Conservation (phyloP, 1,284 basidiomycete species). For the Irpex rosettiformis region DNA sequence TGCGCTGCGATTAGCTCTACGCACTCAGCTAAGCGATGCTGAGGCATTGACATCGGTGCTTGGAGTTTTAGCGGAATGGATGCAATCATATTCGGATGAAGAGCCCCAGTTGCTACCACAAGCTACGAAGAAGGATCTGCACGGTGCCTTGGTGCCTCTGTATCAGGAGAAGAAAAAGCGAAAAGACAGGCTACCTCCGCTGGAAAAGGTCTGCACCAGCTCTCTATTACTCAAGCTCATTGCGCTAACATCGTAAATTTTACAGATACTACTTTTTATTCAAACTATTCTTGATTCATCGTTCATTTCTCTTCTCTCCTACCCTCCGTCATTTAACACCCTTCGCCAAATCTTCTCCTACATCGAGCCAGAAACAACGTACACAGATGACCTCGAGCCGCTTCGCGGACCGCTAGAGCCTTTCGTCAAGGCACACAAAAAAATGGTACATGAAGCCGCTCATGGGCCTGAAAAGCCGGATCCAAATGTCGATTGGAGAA, state of each 20-base stretch:
- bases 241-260: neutral
- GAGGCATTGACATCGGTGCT: slow-evolving; percentile 51
- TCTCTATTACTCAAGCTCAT: no score
- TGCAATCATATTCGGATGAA: slow-evolving; percentile 39
- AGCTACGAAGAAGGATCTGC: slow-evolving; percentile 28
- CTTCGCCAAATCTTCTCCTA: slow-evolving; percentile 46
- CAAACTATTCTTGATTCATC: slow-evolving; percentile 65
- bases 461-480: slow-evolving; percentile 26
- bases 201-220: slow-evolving; percentile 43
- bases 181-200: slow-evolving; percentile 19
- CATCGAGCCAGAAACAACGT: slow-evolving; percentile 50
- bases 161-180: slow-evolving; percentile 2
- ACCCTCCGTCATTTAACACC: slow-evolving; percentile 50
- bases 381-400: slow-evolving; percentile 45
- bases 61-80: slow-evolving; percentile 52
- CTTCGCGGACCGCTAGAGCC: slow-evolving; percentile 59
- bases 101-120: slow-evolving; percentile 39
- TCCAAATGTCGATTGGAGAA: slow-evolving; percentile 52
- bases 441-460: slow-evolving; percentile 37
- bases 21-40: slow-evolving; percentile 48
- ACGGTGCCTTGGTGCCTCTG: slow-evolving; percentile 20
- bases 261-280: slow-evolving; percentile 54
- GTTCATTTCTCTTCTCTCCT: slow-evolving; percentile 60
- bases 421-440: slow-evolving; percentile 52
- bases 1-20: slow-evolving; percentile 53